Percentiles rank a stretch among this genome's conserved stretches.
Conservation (phyloP, 225 moss, liverwort and hornwort genomes). For the Polytrichum commune region DNA sequence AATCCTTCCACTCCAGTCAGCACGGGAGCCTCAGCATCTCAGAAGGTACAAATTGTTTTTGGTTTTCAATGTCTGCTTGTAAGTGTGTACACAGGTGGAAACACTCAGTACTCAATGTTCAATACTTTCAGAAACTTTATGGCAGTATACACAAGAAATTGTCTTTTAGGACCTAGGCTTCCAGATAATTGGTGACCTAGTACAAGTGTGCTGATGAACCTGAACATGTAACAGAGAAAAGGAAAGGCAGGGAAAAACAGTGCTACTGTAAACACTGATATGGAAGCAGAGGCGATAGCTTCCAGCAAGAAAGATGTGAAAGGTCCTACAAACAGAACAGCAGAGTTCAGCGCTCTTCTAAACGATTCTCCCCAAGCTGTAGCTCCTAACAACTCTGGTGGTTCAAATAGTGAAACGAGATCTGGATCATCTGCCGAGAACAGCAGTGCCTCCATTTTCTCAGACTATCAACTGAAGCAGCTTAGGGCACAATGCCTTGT, state of each 20-base stretch:
- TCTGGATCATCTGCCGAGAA: constrained; percentile 33
- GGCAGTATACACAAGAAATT: too few species aligned
- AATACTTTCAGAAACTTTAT: too few species aligned
- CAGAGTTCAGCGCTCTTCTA: constrained; percentile 56
- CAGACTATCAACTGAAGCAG: constrained; percentile 82
- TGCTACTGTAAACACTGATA: constrained; percentile 32
- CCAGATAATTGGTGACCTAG: too few species aligned
- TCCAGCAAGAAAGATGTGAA: constrained; percentile 45
- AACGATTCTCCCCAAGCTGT: constrained; percentile 51
- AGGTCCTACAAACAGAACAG: constrained; percentile 52
- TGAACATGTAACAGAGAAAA: constrained; percentile 35
- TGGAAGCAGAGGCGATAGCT: constrained; percentile 29
- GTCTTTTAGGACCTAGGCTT: too few species aligned
- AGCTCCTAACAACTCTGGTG: constrained; percentile 32
- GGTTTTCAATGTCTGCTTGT: too few species aligned
- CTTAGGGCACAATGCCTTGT: constrained; percentile 82
- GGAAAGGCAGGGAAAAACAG: constrained; percentile 35
- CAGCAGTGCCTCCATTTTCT: constrained; percentile 36
- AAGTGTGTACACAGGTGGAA: too few species aligned
- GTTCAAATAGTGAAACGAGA: constrained; percentile 40
- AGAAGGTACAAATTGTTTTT: neutral
- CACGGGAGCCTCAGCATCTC: constrained; percentile 1
- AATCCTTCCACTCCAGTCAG: constrained; percentile 14
- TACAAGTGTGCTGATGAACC: constrained; percentile 5
- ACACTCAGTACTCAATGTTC: too few species aligned